These are phyloP conservation scores for Syzygium malaccense DNA, from an alignment of 441 rosid genomes.

Conservation along the genomic window DNA sequence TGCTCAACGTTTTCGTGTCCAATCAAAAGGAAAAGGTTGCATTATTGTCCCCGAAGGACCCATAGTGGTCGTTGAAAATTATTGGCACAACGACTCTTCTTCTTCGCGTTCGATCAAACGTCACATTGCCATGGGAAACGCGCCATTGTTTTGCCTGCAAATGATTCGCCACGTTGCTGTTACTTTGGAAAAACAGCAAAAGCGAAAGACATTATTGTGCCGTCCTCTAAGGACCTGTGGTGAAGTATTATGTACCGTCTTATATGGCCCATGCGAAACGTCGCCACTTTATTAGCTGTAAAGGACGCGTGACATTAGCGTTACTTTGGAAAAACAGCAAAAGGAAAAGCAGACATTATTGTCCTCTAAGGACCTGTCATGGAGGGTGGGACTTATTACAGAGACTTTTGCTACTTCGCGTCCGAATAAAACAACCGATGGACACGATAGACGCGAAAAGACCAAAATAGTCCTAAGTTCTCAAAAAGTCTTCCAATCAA, in stretches of 20 bases:
- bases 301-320: too few species aligned
- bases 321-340: too few species aligned
- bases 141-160: too few species aligned
- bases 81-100: too few species aligned
- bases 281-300: too few species aligned
- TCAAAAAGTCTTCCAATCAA: neutral
- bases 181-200: neutral
- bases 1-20: neutral
- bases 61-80: too few species aligned
- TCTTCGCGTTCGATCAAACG: too few species aligned
- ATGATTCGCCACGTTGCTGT: too few species aligned
- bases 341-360: neutral
- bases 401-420: neutral
- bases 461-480: neutral
- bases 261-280: too few species aligned
- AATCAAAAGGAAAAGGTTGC: too few species aligned
- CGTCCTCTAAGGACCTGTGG: neutral
- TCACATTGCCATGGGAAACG: neutral
- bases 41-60: too few species aligned
- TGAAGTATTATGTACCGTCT: neutral
- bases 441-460: too few species aligned
- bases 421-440: neutral
- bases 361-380: neutral
- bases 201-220: neutral
- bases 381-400: neutral